Percentiles rank a stretch among this genome's conserved stretches.
phyloP scores from a whole-genome alignment of 2,329 filamentous ascomycete species.

The Pyricularia grisea region DNA sequence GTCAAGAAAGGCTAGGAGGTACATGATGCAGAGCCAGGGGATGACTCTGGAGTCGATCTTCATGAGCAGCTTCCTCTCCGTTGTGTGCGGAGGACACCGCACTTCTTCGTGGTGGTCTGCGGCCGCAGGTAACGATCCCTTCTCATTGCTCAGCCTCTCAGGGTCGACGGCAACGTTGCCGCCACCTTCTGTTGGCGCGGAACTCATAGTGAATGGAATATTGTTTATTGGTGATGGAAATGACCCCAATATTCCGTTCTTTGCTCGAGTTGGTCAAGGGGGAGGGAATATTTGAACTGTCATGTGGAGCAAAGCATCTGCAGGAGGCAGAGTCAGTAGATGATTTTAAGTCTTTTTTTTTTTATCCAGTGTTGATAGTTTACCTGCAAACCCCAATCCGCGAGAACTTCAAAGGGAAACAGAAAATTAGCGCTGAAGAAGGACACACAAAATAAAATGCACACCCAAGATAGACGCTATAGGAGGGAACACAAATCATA shows the following conservation, averaged over 20 bases:
- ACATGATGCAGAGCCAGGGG: constrained; percentile 64
- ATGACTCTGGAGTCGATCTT: constrained; percentile 65
- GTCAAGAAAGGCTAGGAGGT: constrained; percentile 60
- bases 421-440: too few species aligned
- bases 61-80: constrained; percentile 54
- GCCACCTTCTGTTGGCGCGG: neutral
- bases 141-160: neutral
- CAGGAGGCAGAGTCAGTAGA: neutral
- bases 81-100: constrained; percentile 42
- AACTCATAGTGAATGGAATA: neutral
- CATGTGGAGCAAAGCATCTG: neutral
- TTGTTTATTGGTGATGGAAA: neutral
- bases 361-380: too few species aligned
- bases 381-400: too few species aligned
- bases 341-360: neutral
- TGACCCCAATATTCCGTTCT: neutral
- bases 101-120: constrained; percentile 22
- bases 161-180: constrained; percentile 7
- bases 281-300: neutral
- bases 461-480: too few species aligned
- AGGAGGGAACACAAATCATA: too few species aligned
- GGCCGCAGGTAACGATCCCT: neutral
- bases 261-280: neutral
- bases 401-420: too few species aligned
- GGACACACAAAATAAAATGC: too few species aligned